Evolutionary conservation across 441 rosid species (phyloP).

Genomic region (Flueggea neowawraea): DNA sequence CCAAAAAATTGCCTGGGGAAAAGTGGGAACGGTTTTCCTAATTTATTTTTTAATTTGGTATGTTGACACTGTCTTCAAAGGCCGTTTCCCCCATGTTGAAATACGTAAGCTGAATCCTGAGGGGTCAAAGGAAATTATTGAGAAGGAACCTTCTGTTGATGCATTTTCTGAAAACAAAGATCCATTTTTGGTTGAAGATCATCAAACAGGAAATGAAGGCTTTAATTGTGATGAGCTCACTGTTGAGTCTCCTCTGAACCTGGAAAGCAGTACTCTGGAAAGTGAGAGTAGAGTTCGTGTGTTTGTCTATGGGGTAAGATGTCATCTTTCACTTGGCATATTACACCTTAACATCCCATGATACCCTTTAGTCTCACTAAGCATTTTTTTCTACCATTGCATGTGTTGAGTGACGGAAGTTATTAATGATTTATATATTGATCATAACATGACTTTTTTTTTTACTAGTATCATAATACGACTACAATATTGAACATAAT

Average conservation of each 20-base stretch:
- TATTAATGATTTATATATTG: too few relatives aligned
- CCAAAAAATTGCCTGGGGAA: too few relatives aligned
- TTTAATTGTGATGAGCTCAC: conserved; percentile 25
- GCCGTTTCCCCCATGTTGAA: conserved; percentile 60
- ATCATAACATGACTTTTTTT: too few relatives aligned
- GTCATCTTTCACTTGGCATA: conserved; percentile 7
- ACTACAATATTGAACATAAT: too few relatives aligned
- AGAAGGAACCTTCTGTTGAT: conserved; percentile 25
- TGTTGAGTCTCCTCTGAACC: conserved; percentile 23
- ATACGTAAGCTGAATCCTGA: conserved; percentile 53
- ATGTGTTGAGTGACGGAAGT: too few relatives aligned
- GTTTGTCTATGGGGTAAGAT: conserved; percentile 74
- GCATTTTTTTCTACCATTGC: too few relatives aligned
- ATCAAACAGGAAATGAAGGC: conserved; percentile 25
- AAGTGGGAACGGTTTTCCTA: too few relatives aligned
- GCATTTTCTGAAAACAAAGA: conserved; percentile 26
- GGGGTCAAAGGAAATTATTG: conserved; percentile 28
- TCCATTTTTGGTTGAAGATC: conserved; percentile 30
- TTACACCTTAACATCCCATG: neutral
- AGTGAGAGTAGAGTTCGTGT: conserved; percentile 31
- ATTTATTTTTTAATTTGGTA: conserved; percentile 1
- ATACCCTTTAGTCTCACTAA: too few relatives aligned
- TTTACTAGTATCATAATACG: too few relatives aligned
- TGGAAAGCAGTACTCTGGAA: conserved; percentile 31
- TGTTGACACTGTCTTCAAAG: conserved; percentile 37